Conservation (phyloP, 306 rosid species). For the Oxytropis ochrocephala region DNA sequence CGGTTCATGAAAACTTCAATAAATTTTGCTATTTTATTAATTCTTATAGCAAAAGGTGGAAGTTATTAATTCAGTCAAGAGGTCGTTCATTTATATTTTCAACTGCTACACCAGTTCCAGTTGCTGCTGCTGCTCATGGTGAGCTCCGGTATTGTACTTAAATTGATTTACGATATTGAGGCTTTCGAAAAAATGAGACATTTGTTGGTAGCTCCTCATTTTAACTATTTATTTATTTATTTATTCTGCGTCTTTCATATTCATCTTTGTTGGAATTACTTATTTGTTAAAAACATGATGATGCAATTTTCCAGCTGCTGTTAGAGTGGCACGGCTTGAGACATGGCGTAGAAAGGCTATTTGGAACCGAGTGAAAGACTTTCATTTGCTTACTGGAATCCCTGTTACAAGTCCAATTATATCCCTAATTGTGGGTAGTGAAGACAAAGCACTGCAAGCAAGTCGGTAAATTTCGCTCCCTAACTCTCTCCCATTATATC, state of each 20-base stretch:
- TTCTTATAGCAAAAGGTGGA: slow-evolving; percentile 73
- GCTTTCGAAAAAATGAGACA: not conserved
- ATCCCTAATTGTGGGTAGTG: slow-evolving; percentile 80
- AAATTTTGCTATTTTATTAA: slow-evolving; percentile 18
- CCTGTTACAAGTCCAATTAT: slow-evolving; percentile 80
- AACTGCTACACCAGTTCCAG: slow-evolving; percentile 71
- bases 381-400: slow-evolving; percentile 70
- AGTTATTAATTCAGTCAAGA: slow-evolving; percentile 82
- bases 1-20: slow-evolving; percentile 8
- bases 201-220: slow-evolving; percentile 4
- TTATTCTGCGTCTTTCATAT: not conserved
- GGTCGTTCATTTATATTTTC: slow-evolving; percentile 95
- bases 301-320: slow-evolving; percentile 63
- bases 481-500: not conserved
- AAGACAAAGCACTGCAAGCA: slow-evolving; percentile 80
- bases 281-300: not conserved
- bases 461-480: slow-evolving; percentile 49
- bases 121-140: slow-evolving; percentile 91
- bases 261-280: not conserved
- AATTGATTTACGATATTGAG: slow-evolving; percentile 6
- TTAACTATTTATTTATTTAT: not conserved
- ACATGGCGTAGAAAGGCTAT: slow-evolving; percentile 76
- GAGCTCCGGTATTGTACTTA: slow-evolving; percentile 6
- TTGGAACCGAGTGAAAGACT: slow-evolving; percentile 75
- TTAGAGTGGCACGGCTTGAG: slow-evolving; percentile 69